Evolutionary conservation across 352 stramenopile species (phyloP).

Genomic region (Phytophthora megakarya): DNA sequence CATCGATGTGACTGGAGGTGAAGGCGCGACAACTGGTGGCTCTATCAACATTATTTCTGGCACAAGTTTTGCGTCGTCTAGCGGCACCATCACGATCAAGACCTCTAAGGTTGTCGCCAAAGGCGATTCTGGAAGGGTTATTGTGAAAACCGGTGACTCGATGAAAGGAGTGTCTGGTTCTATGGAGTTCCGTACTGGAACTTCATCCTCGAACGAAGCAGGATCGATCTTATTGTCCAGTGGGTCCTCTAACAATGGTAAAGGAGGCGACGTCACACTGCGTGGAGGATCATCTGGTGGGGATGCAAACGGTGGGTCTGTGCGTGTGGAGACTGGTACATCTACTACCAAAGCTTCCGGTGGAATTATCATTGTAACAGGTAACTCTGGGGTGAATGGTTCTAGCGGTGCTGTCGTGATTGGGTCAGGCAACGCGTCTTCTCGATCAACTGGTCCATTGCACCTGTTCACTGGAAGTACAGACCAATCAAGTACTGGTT

Average conservation of each 20-base stretch:
- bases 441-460: slow-evolving; percentile 47
- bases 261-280: slow-evolving; percentile 45
- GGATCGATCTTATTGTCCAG: slow-evolving; percentile 38
- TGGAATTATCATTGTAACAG: slow-evolving; percentile 45
- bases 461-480: slow-evolving; percentile 49
- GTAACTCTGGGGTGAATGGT: slow-evolving; percentile 35
- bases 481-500: slow-evolving; percentile 41
- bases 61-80: slow-evolving; percentile 42
- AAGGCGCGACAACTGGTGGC: slow-evolving; percentile 51
- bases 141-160: slow-evolving; percentile 37
- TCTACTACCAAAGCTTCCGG: slow-evolving; percentile 53
- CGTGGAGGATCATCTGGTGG: slow-evolving; percentile 43
- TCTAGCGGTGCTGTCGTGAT: slow-evolving; percentile 62
- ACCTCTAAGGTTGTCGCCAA: slow-evolving; percentile 22
- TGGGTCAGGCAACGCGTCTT: slow-evolving; percentile 49
- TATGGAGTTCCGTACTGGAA: slow-evolving; percentile 50
- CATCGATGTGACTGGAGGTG: slow-evolving; percentile 52
- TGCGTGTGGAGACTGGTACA: slow-evolving; percentile 49
- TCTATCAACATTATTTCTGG: slow-evolving; percentile 57
- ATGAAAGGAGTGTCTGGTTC: slow-evolving; percentile 35
- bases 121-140: slow-evolving; percentile 37
- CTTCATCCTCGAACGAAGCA: slow-evolving; percentile 32
- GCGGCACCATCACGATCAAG: slow-evolving; percentile 54
- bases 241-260: slow-evolving; percentile 38
- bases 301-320: slow-evolving; percentile 43